Conservation (phyloP, 371 early-diverging fungal genomes). For the Zychaea mexicana region DNA sequence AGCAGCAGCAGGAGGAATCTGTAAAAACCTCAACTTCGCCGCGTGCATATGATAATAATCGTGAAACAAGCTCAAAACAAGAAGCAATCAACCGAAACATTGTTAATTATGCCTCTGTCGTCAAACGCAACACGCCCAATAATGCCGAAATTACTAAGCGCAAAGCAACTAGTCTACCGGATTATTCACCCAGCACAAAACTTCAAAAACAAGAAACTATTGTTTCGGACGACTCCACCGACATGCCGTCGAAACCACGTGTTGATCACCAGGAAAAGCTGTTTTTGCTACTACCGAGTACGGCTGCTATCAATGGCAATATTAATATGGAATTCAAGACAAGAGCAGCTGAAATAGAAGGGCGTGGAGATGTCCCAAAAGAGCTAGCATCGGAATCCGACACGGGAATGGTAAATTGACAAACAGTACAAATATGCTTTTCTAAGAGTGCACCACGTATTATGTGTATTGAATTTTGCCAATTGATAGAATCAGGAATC, state of each 20-base stretch:
- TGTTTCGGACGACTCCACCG: not conserved
- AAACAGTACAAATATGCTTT: not conserved
- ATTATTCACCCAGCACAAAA: not conserved
- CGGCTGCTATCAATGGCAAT: not conserved
- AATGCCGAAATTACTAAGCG: constrained; percentile 34
- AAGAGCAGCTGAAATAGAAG: not conserved
- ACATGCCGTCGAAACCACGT: too few relatives aligned
- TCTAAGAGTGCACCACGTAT: too few relatives aligned
- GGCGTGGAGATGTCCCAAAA: not conserved
- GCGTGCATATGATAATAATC: too few relatives aligned
- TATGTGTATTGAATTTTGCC: too few relatives aligned
- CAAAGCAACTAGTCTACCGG: constrained; percentile 17
- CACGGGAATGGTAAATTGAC: not conserved
- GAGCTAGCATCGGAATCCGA: too few relatives aligned
- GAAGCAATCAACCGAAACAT: not conserved
- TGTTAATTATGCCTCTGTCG: not conserved
- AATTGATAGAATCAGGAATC: too few relatives aligned
- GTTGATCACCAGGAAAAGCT: too few relatives aligned
- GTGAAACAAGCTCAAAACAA: too few relatives aligned
- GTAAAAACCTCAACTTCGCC: too few relatives aligned
- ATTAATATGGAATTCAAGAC: not conserved
- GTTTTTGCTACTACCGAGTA: too few relatives aligned
- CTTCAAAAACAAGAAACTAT: not conserved
- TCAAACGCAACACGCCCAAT: constrained; percentile 13
- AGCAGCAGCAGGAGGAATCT: too few relatives aligned